Percentiles rank a stretch among this genome's conserved stretches.
Evolutionary conservation across 371 early-diverging fungal genomes (phyloP).

Genomic region (Saksenaea vasiformis): DNA sequence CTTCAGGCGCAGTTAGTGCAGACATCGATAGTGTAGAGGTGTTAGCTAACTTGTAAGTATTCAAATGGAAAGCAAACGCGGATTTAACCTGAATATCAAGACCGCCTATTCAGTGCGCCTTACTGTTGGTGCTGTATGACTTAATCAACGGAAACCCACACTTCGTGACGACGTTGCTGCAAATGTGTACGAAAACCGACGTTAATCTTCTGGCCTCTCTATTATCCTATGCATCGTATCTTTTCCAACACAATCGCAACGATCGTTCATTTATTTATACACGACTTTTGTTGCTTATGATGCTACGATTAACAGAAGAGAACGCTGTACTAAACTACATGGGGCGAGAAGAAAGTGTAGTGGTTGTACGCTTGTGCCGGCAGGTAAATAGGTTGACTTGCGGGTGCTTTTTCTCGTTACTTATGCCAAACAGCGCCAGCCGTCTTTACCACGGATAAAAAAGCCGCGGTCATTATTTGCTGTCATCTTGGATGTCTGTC

Average conservation of each 20-base stretch:
- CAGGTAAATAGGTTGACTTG: slow-evolving; percentile 25
- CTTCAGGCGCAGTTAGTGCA: slow-evolving; percentile 21
- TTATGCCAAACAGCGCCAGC: slow-evolving; percentile 35
- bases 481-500: slow-evolving; percentile 41
- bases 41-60: slow-evolving; percentile 41
- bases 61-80: not conserved
- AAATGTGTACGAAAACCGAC: slow-evolving; percentile 11
- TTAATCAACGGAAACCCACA: slow-evolving; percentile 45
- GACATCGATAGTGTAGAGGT: slow-evolving; percentile 37
- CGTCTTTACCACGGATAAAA: slow-evolving; percentile 48
- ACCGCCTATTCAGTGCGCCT: slow-evolving; percentile 45
- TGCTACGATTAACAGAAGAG: slow-evolving; percentile 47
- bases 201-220: slow-evolving; percentile 30
- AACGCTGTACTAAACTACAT: slow-evolving; percentile 25
- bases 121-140: slow-evolving; percentile 51
- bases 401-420: not conserved
- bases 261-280: slow-evolving; percentile 48
- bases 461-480: slow-evolving; percentile 43
- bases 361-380: slow-evolving; percentile 33
- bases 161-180: slow-evolving; percentile 12
- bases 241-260: slow-evolving; percentile 53
- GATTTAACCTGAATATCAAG: slow-evolving; percentile 16
- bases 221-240: slow-evolving; percentile 50
- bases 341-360: slow-evolving; percentile 18
- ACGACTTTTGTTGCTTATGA: slow-evolving; percentile 40